Base-by-base conservation (phyloP, 371 early-diverging fungal species). In the Blakeslea trispora region DNA sequence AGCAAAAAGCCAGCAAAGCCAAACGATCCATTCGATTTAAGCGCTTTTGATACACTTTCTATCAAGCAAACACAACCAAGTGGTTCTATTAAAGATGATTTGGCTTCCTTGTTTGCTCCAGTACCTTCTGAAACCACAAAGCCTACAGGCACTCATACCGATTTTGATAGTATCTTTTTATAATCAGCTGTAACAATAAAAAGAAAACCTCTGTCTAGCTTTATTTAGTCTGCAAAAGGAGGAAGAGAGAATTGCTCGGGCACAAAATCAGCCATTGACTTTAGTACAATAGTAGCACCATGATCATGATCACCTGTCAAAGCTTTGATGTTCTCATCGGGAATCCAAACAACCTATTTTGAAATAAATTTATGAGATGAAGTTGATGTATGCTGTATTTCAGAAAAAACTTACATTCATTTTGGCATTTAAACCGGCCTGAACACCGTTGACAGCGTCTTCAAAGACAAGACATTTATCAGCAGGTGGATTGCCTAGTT, bases 391-490 rank as follows among this genome's bases (percentile, higher is more conserved):
- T n/a, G 28, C 50, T 48, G n/a, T n/a, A n/a, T n/a, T n/a, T n/a
- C n/a, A n/a, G n/a, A n/a, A n/a, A 46, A 5, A 11, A 64, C 72
- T 63, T 75, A 80, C 85, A 55, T 84, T 82, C 95, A 95, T 94
- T 0, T 81, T 77, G 5, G 97, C 97, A 62, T 81, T 84, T 35
- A 84, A 68, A 5, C 83, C 97, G 5, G 96, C 95, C 57, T 87
- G 59, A 8, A 95, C 88, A 17, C 97, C 97, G 50, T 83, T 81
- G 3, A 81, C 69, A 6, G 96, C 87, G 61, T 97, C 96, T 68
- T 97, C 97, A 84, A 97, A 96, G 14, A 95, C 96, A 19, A 97
- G 75, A 67, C 94, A 94, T 22, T 81, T 77, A 6, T 75, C 75
- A 1, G 82, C 69, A 55, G 76, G 64, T 2, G 82, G 77, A 50